Conservation (phyloP, 257 asterid genomes). For the Coffea canephora region DNA sequence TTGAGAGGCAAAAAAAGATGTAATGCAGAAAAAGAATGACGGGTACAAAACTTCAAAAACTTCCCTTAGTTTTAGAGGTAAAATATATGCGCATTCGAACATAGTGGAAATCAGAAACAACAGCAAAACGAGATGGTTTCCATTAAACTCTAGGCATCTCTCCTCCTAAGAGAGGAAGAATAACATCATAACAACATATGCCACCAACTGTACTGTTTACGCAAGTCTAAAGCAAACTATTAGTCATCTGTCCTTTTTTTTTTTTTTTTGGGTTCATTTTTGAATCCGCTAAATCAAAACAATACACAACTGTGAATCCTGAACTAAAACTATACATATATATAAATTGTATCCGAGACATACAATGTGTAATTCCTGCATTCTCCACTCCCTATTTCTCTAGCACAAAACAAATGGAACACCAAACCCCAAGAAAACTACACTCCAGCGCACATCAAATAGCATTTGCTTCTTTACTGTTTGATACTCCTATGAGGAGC, state of each 20-base stretch:
- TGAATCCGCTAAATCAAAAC: neutral
- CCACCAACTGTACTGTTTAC: neutral
- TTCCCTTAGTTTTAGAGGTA: too few relatives aligned
- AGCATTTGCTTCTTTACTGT: neutral
- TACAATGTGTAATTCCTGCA: neutral
- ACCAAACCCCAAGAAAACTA: neutral
- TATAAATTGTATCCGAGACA: neutral
- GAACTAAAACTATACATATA: constrained; percentile 7
- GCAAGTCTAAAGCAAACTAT: neutral
- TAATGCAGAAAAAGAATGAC: too few relatives aligned
- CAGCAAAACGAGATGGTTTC: neutral
- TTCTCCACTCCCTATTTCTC: neutral
- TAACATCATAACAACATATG: neutral
- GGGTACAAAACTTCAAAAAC: too few relatives aligned
- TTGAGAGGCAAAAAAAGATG: too few relatives aligned
- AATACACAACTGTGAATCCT: neutral
- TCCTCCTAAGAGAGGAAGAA: neutral
- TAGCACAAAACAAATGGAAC: neutral
- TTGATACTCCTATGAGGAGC: neutral
- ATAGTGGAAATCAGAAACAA: neutral
- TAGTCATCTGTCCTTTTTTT: neutral
- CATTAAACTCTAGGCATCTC: neutral
- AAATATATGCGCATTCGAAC: too few relatives aligned
- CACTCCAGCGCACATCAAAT: neutral
- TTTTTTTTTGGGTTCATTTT: neutral